A percentile compares a stretch with the other conserved stretches of the same genome.
Evolutionary conservation across 2,329 filamentous ascomycete genomes (phyloP).

Genomic region (Bipolaris oryzae): DNA sequence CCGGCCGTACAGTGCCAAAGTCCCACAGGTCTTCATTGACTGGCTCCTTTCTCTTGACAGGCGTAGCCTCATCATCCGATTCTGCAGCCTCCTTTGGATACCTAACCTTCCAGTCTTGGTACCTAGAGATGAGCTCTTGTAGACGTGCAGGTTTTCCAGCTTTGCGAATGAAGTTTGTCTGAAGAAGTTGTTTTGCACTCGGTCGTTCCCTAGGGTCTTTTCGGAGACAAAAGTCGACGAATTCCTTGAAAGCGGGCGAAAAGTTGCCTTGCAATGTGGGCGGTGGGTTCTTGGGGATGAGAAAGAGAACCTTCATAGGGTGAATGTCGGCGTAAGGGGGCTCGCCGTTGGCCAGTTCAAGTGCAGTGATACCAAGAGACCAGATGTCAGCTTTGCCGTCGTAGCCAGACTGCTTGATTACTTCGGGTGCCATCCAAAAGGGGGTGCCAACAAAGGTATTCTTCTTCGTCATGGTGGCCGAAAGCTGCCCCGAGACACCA

Average conservation of each 20-base stretch:
- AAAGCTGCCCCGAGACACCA: slow-evolving; percentile 93
- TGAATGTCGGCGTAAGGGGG: slow-evolving; percentile 96
- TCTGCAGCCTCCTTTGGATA: slow-evolving; percentile 72
- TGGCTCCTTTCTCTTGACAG: slow-evolving; percentile 49
- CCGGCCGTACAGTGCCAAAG: slow-evolving; percentile 90
- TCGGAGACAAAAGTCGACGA: slow-evolving; percentile 71
- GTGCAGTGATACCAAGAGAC: slow-evolving; percentile 92
- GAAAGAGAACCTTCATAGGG: slow-evolving; percentile 96
- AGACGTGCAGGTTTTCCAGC: slow-evolving; percentile 97
- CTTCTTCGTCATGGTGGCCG: slow-evolving; percentile 99
- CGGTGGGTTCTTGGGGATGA: slow-evolving; percentile 93
- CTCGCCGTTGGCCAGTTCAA: slow-evolving; percentile 89
- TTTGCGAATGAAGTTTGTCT: slow-evolving; percentile 86
- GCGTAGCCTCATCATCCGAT: slow-evolving; percentile 45
- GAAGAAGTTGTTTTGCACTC: slow-evolving; percentile 82
- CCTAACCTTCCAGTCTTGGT: slow-evolving; percentile 83
- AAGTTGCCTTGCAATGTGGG: slow-evolving; percentile 68
- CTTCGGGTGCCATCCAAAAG: slow-evolving; percentile 99
- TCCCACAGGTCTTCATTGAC: slow-evolving; percentile 94
- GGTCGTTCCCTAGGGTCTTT: slow-evolving; percentile 90
- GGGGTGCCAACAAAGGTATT: slow-evolving; percentile 98
- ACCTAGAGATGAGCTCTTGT: slow-evolving; percentile 91
- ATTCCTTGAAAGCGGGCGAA: slow-evolving; percentile 57
- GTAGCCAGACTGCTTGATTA: slow-evolving; percentile 98
- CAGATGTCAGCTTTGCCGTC: slow-evolving; percentile 98